Conservation (phyloP, 108 stramenopile species). For the Stephanodiscus triporus region DNA sequence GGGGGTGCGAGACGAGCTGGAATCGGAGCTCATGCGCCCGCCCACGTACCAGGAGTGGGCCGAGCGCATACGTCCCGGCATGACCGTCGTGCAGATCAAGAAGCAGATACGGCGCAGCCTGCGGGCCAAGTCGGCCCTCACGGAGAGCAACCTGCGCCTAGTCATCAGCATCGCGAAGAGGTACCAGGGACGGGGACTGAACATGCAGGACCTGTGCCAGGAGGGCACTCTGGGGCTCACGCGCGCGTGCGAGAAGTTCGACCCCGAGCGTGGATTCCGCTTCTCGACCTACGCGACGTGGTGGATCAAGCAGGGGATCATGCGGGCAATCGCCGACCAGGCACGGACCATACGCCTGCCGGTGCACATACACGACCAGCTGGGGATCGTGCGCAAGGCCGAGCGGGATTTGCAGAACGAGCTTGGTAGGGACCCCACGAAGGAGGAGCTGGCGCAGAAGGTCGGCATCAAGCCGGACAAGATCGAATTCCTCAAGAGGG, state of each 20-base stretch:
- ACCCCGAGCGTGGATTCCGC: slow-evolving; percentile 91
- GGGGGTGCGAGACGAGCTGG: slow-evolving; percentile 68
- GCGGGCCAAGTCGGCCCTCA: slow-evolving; percentile 85
- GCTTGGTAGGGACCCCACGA: slow-evolving; percentile 78
- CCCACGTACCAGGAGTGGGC: slow-evolving; percentile 92
- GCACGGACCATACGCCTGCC: slow-evolving; percentile 91
- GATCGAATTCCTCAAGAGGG: slow-evolving; percentile 80
- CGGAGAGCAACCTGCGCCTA: slow-evolving; percentile 86
- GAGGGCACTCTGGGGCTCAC: slow-evolving; percentile 95
- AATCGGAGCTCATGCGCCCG: slow-evolving; percentile 71
- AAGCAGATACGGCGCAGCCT: slow-evolving; percentile 88
- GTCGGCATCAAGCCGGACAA: slow-evolving; percentile 72
- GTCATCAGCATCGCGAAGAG: slow-evolving; percentile 91
- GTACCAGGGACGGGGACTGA: slow-evolving; percentile 84
- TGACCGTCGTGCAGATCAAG: slow-evolving; percentile 85
- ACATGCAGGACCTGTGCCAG: slow-evolving; percentile 91
- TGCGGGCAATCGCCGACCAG: slow-evolving; percentile 94
- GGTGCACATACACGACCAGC: slow-evolving; percentile 90
- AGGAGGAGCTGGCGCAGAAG: slow-evolving; percentile 68
- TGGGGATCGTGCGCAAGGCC: slow-evolving; percentile 68
- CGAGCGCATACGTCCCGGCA: slow-evolving; percentile 56
- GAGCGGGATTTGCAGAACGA: slow-evolving; percentile 71
- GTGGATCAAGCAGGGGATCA: slow-evolving; percentile 97
- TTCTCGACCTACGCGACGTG: slow-evolving; percentile 98
- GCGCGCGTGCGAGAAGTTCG: slow-evolving; percentile 95